These are phyloP conservation scores for Rubia occidens DNA, from an alignment of 305 asterid genomes.

Conservation along the genomic window DNA sequence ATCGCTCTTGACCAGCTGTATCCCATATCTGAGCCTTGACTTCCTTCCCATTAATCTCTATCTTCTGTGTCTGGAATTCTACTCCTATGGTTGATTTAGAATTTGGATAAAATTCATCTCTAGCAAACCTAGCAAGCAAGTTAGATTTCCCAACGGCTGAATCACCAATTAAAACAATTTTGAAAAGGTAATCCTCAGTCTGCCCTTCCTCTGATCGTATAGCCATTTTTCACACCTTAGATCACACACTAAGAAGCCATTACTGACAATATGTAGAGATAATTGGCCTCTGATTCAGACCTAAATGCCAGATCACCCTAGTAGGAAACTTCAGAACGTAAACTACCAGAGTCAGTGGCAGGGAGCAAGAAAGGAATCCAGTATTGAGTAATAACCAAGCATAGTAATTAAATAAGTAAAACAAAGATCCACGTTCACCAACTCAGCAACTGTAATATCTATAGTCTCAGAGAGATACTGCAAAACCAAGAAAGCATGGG, in stretches of 20 bases:
- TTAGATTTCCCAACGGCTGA: conserved; percentile 93
- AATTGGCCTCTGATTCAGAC: conserved; percentile 12
- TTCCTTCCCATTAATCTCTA: conserved; percentile 70
- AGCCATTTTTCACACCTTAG: conserved; percentile 45
- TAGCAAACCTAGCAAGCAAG: conserved; percentile 79
- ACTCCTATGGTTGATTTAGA: conserved; percentile 86
- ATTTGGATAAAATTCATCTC: conserved; percentile 75
- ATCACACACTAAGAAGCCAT: conserved; percentile 30
- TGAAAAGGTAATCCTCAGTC: conserved; percentile 84
- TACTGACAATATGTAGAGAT: conserved; percentile 12
- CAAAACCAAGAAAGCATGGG: conserved; percentile 29
- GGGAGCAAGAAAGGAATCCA: conserved; percentile 37
- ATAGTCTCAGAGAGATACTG: conserved; percentile 24
- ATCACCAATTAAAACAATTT: conserved; percentile 77
- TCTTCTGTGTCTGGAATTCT: conserved; percentile 86
- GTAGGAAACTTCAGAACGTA: conserved; percentile 21
- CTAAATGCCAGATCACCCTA: conserved; percentile 11
- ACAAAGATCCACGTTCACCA: conserved; percentile 18
- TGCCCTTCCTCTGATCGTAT: conserved; percentile 48
- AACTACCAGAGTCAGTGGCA: conserved; percentile 3
- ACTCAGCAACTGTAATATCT: conserved; percentile 15
- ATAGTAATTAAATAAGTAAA: neutral
- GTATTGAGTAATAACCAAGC: conserved; percentile 12
- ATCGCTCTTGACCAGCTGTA: conserved; percentile 95
- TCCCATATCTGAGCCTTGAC: conserved; percentile 93